phyloP scores from a whole-genome alignment of 2,329 filamentous ascomycete species.

The Ascochyta viciae-villosae region DNA sequence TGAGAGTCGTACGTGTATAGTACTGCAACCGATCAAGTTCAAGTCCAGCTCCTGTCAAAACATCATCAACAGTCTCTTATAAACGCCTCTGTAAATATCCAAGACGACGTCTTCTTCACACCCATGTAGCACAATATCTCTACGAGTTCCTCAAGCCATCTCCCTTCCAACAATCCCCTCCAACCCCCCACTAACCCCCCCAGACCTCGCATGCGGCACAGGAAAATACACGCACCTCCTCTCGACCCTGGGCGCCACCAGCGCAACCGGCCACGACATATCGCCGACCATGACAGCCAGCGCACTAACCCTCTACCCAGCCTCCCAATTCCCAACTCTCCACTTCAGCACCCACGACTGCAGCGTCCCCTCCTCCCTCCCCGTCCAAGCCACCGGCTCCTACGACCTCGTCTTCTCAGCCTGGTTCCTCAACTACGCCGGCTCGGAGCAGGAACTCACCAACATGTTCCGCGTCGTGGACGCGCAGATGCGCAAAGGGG shows the following conservation, averaged over 20 bases:
- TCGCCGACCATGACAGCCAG: constrained; percentile 34
- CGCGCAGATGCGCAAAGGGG: constrained; percentile 21
- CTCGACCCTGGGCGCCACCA: constrained; percentile 27
- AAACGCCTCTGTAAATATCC: too few relatives aligned
- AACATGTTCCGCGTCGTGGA: constrained; percentile 36
- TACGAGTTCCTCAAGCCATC: too few relatives aligned
- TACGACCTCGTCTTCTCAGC: constrained; percentile 41
- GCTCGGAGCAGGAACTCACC: constrained; percentile 26
- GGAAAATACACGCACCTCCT: constrained; percentile 38
- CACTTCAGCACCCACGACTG: constrained; percentile 36
- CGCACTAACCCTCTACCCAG: constrained; percentile 28
- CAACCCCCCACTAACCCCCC: neutral
- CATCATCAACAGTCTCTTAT: too few relatives aligned
- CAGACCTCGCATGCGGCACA: constrained; percentile 42
- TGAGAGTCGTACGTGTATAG: too few relatives aligned
- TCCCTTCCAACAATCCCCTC: too few relatives aligned
- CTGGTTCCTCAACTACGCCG: constrained; percentile 44
- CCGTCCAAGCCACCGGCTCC: neutral
- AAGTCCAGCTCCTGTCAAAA: too few relatives aligned
- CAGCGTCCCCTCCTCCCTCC: constrained; percentile 20
- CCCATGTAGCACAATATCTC: too few relatives aligned
- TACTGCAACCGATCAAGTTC: too few relatives aligned
- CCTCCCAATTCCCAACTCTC: constrained; percentile 19
- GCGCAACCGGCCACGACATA: constrained; percentile 38
- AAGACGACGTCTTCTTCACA: too few relatives aligned